Conservation (phyloP, 148 eudicot genomes). For the Mesembryanthemum crystallinum region DNA sequence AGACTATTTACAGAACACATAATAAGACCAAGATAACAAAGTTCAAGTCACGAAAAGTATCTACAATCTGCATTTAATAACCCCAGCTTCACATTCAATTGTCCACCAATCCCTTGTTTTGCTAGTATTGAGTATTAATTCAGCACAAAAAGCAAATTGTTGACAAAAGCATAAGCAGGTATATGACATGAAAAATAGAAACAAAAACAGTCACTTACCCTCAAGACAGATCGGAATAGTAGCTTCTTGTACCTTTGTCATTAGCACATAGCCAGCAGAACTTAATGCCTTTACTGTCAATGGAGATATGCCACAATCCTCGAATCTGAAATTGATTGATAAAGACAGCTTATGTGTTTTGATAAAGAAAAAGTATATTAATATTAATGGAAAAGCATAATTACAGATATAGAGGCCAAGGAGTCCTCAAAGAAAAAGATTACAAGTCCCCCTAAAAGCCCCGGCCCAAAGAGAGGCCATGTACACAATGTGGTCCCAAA, state of each 20-base stretch:
- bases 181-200: background rate
- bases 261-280: conserved; percentile 74
- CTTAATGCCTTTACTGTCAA: conserved; percentile 74
- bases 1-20: background rate
- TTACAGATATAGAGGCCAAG: no score
- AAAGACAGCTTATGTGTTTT: background rate
- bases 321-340: conserved; percentile 83
- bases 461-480: no score
- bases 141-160: background rate
- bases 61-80: background rate
- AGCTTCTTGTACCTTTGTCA: conserved; percentile 90
- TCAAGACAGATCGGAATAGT: conserved; percentile 65
- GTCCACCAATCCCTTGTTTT: background rate
- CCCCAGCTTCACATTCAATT: background rate
- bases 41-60: background rate
- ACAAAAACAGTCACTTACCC: conserved; percentile 41
- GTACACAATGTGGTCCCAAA: no score
- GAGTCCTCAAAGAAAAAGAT: no score
- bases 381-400: no score
- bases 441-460: no score
- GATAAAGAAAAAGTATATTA: no score
- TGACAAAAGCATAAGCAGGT: background rate
- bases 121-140: background rate
- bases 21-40: background rate
- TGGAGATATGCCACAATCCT: conserved; percentile 73